phyloP scores from a whole-genome alignment of 768 basidiomycete genomes.

The Leccinum rimulosum region DNA sequence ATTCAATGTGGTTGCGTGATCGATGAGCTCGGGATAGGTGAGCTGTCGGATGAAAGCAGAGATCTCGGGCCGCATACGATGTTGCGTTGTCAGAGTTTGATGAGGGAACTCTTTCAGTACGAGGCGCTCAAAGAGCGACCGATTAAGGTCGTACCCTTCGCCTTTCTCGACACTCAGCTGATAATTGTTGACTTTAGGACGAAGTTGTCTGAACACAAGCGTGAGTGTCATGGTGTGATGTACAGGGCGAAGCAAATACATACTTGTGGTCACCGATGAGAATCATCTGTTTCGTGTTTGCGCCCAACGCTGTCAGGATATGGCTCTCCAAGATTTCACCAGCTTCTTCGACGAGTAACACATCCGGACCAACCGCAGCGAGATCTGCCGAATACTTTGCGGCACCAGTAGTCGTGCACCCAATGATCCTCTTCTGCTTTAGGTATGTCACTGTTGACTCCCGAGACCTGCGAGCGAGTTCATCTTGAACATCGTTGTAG shows the following conservation, averaged over 20 bases:
- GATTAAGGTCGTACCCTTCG: slow-evolving; percentile 65
- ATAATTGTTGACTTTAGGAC: slow-evolving; percentile 72
- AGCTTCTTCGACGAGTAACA: slow-evolving; percentile 70
- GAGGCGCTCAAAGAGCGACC: slow-evolving; percentile 68
- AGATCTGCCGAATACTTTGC: slow-evolving; percentile 57
- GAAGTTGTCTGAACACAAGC: slow-evolving; percentile 51
- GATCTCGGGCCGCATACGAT: slow-evolving; percentile 78
- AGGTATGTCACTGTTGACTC: slow-evolving; percentile 39
- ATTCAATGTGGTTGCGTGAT: slow-evolving; percentile 47
- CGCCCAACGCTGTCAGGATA: slow-evolving; percentile 56
- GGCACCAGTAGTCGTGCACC: slow-evolving; percentile 69
- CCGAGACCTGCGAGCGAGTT: slow-evolving; percentile 36
- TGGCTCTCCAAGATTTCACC: slow-evolving; percentile 74
- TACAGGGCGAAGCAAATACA: not conserved
- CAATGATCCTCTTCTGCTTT: slow-evolving; percentile 54
- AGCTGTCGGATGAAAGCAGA: slow-evolving; percentile 57
- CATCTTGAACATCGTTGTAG: slow-evolving; percentile 42
- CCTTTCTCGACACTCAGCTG: slow-evolving; percentile 65
- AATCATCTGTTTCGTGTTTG: slow-evolving; percentile 50
- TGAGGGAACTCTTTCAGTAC: slow-evolving; percentile 64
- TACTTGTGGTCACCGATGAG: slow-evolving; percentile 77
- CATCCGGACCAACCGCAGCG: slow-evolving; percentile 43
- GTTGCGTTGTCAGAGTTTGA: slow-evolving; percentile 51
- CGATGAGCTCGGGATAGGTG: slow-evolving; percentile 67
- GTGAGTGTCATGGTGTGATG: not conserved